phyloP scores from a whole-genome alignment of 176 grass and related monocot genomes.

The Neostapfia colusana region DNA sequence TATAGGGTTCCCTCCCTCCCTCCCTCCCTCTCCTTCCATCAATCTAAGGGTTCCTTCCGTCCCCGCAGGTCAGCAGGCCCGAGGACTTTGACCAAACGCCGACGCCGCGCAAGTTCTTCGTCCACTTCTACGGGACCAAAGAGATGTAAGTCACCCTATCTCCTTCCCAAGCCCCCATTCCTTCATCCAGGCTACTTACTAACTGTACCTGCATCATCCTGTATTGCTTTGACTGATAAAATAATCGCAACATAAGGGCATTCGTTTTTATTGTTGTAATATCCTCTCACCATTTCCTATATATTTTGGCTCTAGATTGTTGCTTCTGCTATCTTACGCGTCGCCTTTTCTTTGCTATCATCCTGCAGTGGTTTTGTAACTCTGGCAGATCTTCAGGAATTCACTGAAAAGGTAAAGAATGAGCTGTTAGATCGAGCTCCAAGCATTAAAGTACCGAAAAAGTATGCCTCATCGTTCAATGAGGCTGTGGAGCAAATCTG shows the following conservation, averaged over 20 bases:
- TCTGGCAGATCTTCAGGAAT: constrained; percentile 80
- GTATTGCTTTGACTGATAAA: constrained; percentile 10
- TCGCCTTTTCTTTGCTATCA: constrained; percentile 9
- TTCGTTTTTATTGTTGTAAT: constrained; percentile 23
- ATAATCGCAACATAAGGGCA: background rate
- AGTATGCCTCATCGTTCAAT: constrained; percentile 55
- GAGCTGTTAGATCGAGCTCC: constrained; percentile 58
- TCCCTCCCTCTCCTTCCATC: background rate
- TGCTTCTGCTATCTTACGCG: constrained; percentile 5
- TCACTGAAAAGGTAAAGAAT: constrained; percentile 69
- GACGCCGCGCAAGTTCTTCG: constrained; percentile 71
- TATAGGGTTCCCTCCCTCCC: constrained; percentile 5
- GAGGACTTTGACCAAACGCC: constrained; percentile 60
- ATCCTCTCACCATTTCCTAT: constrained; percentile 14
- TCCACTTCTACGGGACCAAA: constrained; percentile 81
- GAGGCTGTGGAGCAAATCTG: constrained; percentile 87
- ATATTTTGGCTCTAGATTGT: constrained; percentile 20
- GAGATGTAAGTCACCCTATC: constrained; percentile 68
- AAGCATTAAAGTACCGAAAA: constrained; percentile 60
- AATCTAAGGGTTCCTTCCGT: background rate
- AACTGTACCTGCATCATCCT: background rate
- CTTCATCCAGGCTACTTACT: background rate
- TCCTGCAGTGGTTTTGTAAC: constrained; percentile 75
- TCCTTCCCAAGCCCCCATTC: background rate
- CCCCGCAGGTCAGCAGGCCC: constrained; percentile 78